Evolutionary conservation across 345 rosid genomes (phyloP).

Genomic region (Zanthoxylum bungeanum): DNA sequence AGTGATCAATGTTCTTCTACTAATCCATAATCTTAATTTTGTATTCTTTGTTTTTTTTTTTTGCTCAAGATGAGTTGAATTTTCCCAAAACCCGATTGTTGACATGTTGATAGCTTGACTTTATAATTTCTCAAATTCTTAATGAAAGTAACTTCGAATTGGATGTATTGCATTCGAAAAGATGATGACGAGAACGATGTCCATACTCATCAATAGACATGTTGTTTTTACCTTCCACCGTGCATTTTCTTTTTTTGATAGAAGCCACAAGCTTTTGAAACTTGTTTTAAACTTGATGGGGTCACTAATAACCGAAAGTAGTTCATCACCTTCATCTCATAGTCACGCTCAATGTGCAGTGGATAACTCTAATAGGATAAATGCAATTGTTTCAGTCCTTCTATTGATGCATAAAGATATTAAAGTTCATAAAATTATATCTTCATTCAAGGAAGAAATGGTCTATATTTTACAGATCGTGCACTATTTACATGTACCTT

Average conservation of each 20-base stretch:
- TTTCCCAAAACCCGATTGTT: neutral
- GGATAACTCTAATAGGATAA: slow-evolving; percentile 32
- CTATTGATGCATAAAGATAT: slow-evolving; percentile 50
- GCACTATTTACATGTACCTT: slow-evolving; percentile 50
- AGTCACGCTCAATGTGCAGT: slow-evolving; percentile 19
- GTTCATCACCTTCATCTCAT: slow-evolving; percentile 18
- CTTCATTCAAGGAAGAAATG: slow-evolving; percentile 43
- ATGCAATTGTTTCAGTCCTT: slow-evolving; percentile 47
- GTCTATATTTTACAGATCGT: slow-evolving; percentile 37
- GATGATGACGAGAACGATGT: slow-evolving; percentile 32
- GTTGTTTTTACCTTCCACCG: slow-evolving; percentile 49
- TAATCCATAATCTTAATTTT: neutral
- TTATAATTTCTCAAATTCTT: neutral
- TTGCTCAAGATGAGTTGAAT: neutral
- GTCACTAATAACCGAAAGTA: slow-evolving; percentile 33
- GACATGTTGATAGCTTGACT: neutral
- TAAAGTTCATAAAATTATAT: slow-evolving; percentile 40
- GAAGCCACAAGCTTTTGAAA: slow-evolving; percentile 46
- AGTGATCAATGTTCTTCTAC: no score
- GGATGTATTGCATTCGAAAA: slow-evolving; percentile 51
- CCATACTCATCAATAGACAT: slow-evolving; percentile 19
- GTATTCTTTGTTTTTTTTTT: neutral
- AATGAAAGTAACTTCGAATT: neutral
- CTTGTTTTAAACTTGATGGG: slow-evolving; percentile 43
- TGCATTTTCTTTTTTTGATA: slow-evolving; percentile 59